phyloP scores from a whole-genome alignment of 2,329 filamentous ascomycete species.

The Fusarium ambrosium region DNA sequence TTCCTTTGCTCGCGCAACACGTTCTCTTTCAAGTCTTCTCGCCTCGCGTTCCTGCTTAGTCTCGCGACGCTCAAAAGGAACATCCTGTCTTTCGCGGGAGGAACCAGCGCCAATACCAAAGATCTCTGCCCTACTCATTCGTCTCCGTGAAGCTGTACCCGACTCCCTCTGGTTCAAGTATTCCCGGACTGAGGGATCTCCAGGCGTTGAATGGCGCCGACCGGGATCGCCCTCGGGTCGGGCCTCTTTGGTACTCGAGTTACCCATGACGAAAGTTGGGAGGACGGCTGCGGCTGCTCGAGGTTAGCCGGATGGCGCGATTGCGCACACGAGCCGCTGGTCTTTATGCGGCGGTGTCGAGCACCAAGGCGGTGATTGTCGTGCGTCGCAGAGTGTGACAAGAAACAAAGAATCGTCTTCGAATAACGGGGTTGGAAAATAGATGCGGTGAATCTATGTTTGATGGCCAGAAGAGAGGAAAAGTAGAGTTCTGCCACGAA shows the following conservation, averaged over 20 bases:
- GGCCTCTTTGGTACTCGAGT: slow-evolving; percentile 57
- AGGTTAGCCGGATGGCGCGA: slow-evolving; percentile 26
- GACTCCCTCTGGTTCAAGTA: slow-evolving; percentile 35
- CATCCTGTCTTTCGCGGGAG: slow-evolving; percentile 56
- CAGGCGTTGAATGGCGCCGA: slow-evolving; percentile 40
- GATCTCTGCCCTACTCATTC: slow-evolving; percentile 61
- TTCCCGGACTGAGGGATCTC: slow-evolving; percentile 44
- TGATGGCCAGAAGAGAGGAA: not conserved
- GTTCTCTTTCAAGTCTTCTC: slow-evolving; percentile 85
- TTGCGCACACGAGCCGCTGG: slow-evolving; percentile 31
- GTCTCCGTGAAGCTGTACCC: slow-evolving; percentile 42
- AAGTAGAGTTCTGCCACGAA: slow-evolving; percentile 10
- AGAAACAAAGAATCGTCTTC: not conserved
- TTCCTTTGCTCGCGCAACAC: slow-evolving; percentile 81
- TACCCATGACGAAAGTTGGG: slow-evolving; percentile 52
- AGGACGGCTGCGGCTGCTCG: slow-evolving; percentile 19
- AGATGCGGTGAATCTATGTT: not conserved
- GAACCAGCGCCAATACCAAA: slow-evolving; percentile 58
- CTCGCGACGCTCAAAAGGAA: slow-evolving; percentile 77
- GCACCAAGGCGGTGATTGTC: slow-evolving; percentile 11
- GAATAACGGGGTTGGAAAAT: not conserved
- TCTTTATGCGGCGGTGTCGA: slow-evolving; percentile 17
- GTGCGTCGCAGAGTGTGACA: slow-evolving; percentile 10
- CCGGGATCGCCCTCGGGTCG: slow-evolving; percentile 48
- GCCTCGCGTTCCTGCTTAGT: slow-evolving; percentile 94